Evolutionary conservation across 179 eudicot species (phyloP), one percentile per base, ranked within the genome.

Genomic region (Carnegiea gigantea): DNA sequence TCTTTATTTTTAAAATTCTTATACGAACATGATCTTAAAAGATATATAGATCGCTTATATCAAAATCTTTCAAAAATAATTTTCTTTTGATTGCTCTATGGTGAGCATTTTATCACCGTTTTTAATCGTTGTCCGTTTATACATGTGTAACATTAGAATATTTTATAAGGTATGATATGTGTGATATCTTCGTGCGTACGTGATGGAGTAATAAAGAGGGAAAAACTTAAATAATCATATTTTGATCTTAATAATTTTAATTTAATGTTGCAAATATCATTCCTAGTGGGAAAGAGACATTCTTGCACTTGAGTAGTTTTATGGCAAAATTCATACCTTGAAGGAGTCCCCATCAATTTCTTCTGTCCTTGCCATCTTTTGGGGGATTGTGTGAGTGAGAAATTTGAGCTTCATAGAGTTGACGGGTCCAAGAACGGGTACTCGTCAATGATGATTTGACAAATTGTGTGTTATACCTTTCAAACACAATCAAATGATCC

Each of bases 331-430:
- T 28, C 38, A 71, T 12, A 33, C 9, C 51, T 65, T 26, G 33
- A 44, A 44, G 65, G 73, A 13, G 36, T 64, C 17, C 40, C 72
- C 36, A 28, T 33, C 43, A 48, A 79, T 30, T 70, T 79, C 68
- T 33, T 51, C 70, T 36, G 36, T 53, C 49, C 43, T 15, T 70
- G 17, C 30, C 53, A n/a, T 79, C 59, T 33, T 33, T 53, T 51
- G 70, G 21, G 33, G n/a, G 74, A 49, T 10, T 43, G 36, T 53
- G 51, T 26, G 15, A 33, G 30, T 18, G 76, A 10, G 20, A 79
- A 44, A 44, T 73, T 62, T 28, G 73, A 62, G 73, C 30, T 80
- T 20, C 57, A 80, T 80, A 73, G 11, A 44, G 73, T 74, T 80
- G 46, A 80, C 62, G 30, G 5, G 64, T 80, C 64, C 51, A 43